These are phyloP conservation scores for Xerocomus amazonicus DNA, from an alignment of 1,284 basidiomycete species.

Conservation along the genomic window DNA sequence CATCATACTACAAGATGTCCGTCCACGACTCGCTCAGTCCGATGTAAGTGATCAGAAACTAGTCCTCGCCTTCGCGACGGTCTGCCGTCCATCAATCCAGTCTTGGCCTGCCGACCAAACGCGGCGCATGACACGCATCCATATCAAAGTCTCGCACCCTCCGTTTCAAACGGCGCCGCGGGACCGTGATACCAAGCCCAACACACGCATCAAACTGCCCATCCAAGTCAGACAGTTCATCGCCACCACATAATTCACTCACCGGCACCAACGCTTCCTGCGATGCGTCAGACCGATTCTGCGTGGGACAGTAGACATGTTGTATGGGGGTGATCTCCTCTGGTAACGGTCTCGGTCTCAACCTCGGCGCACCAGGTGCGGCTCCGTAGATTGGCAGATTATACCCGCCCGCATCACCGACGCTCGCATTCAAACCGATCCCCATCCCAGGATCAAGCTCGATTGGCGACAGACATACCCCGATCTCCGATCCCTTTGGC, in stretches of 20 bases:
- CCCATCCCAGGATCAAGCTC: not conserved
- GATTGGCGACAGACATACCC: constrained; percentile 15
- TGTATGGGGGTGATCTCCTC: not conserved
- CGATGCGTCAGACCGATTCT: not conserved
- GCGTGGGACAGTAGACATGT: not conserved
- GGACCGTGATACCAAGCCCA: not conserved
- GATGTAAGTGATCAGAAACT: too few species aligned
- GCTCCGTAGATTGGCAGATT: not conserved
- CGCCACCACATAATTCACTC: not conserved
- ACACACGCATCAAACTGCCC: not conserved
- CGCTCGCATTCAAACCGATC: too few species aligned
- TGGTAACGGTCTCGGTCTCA: constrained; percentile 18
- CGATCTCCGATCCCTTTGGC: not conserved
- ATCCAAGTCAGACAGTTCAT: not conserved
- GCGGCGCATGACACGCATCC: not conserved
- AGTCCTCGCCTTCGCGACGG: too few species aligned
- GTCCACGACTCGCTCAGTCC: too few species aligned
- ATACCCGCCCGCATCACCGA: not conserved
- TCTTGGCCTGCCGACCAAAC: not conserved
- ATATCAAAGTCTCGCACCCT: not conserved
- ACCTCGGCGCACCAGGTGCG: constrained; percentile 27
- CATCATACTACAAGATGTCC: too few species aligned
- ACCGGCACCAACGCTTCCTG: not conserved
- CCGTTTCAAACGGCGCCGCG: not conserved
- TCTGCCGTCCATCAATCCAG: not conserved